Conservation (phyloP, 2,329 filamentous ascomycete genomes). For the Cladosporium oxysporum region DNA sequence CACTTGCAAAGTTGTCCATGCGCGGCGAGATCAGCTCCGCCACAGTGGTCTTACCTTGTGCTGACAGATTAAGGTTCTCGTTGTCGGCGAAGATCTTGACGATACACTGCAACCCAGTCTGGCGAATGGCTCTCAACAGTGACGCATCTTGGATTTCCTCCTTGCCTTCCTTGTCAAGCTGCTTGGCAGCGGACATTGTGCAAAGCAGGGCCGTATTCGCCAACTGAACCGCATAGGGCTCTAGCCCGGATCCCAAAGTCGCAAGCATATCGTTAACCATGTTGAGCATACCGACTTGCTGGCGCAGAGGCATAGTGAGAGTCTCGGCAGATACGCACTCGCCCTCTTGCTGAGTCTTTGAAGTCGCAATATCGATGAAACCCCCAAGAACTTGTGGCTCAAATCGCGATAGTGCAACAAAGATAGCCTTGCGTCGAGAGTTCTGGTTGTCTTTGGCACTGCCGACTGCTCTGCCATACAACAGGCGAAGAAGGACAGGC, state of each 20-base stretch:
- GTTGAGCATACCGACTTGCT: constrained; percentile 87
- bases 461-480: constrained; percentile 86
- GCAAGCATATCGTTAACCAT: constrained; percentile 87
- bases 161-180: constrained; percentile 34
- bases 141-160: constrained; percentile 48
- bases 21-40: constrained; percentile 74
- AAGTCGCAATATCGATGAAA: constrained; percentile 79
- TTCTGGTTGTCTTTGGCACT: constrained; percentile 81
- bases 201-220: constrained; percentile 81
- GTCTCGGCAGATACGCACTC: background rate
- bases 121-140: constrained; percentile 66
- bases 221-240: constrained; percentile 67
- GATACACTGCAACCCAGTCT: constrained; percentile 78
- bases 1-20: constrained; percentile 73
- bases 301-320: constrained; percentile 51
- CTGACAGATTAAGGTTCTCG: constrained; percentile 68
- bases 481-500: constrained; percentile 79
- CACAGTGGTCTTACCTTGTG: constrained; percentile 71
- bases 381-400: constrained; percentile 71
- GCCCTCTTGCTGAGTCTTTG: constrained; percentile 50
- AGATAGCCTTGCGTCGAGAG: constrained; percentile 69
- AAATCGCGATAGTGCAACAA: constrained; percentile 79
- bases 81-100: constrained; percentile 75
- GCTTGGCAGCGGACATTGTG: constrained; percentile 46
- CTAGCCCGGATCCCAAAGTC: constrained; percentile 74